Base-by-base conservation (phyloP, 2,329 filamentous ascomycete species). In the Lecanicillium sp. region DNA sequence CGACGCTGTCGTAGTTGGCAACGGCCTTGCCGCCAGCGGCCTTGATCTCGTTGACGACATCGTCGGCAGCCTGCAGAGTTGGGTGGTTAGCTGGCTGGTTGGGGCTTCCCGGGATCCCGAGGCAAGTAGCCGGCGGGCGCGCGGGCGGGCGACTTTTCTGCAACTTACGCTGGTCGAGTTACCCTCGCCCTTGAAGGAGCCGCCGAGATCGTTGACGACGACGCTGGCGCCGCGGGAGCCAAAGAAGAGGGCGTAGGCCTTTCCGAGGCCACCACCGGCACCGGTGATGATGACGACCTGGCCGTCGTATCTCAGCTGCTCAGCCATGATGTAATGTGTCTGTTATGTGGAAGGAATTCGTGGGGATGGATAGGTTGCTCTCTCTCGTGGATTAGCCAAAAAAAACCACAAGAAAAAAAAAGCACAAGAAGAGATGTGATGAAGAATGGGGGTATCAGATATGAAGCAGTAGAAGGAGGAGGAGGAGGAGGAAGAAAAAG, bases 171-270 rank as follows among this genome's bases (percentile, higher is more conserved):
- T 94, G 66, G 81, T 82, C 35, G 87, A 91, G 58, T 78, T 82
- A 51, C 90, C 91, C 72, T 96, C 90, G 58, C 93, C 91, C 70
- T 93, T 91, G 77, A 93, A 90, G 39, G 90, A 93, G 43, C 81
- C 88, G 54, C 93, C 93, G 44, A 97, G 79, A 66, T 98, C 93
- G 68, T 98, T 98, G 60, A 98, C 93, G 40, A 98, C 91, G 59
- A 95, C 87, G 68, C 86, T 94, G 58, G 90, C 93, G 61, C 93
- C 93, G 63, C 91, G 83, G 49, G 87, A 90, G 50, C 80, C 93
- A 65, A 95, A 97, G 76, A 95, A 97, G 52, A 84, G 73, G 58
- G 94, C 90, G 66, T 86, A 95, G 61, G 84, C 84, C 67, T 84
- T 87, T 59, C 86, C 86, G 50, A 91, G 73, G 54, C 87, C 87